phyloP scores from a whole-genome alignment of 179 eudicot species.

The Actinidia arguta region DNA sequence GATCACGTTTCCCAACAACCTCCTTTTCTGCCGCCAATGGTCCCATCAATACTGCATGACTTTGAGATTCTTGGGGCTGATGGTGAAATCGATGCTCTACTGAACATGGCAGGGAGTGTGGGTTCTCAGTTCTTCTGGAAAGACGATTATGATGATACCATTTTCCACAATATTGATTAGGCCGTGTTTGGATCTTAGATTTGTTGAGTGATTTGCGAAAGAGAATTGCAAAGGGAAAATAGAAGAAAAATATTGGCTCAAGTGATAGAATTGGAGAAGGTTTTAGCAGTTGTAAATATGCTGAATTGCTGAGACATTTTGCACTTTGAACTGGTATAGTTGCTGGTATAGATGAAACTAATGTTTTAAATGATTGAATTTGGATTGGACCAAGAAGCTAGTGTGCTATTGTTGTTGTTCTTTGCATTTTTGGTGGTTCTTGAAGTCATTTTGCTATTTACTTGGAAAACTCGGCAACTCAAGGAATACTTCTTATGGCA shows the following conservation, averaged over 20 bases:
- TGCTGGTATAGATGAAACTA: not conserved
- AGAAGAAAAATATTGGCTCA: not conserved
- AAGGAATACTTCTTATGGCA: not conserved
- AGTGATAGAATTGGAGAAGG: not conserved
- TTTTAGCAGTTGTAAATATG: conserved; percentile 2
- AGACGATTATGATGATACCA: not conserved
- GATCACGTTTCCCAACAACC: conserved; percentile 16
- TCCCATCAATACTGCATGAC: not conserved
- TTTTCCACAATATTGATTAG: not conserved
- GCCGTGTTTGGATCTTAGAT: not conserved
- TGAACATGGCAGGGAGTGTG: not conserved
- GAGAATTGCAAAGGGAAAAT: not conserved
- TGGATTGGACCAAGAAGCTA: not conserved
- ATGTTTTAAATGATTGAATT: not conserved
- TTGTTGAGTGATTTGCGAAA: not conserved
- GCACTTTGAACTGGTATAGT: not conserved
- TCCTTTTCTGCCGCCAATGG: not conserved
- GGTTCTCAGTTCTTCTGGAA: conserved; percentile 4
- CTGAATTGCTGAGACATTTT: not conserved
- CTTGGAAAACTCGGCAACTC: conserved; percentile 6
- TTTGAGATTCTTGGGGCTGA: not conserved
- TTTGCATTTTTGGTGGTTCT: not conserved
- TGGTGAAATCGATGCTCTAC: not conserved
- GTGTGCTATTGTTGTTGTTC: not conserved
- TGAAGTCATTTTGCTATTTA: not conserved